A percentile compares a stretch with the other conserved stretches of the same genome.
Conservation (phyloP, 2,329 filamentous ascomycete species). For the Sphaerulina vaccinii region DNA sequence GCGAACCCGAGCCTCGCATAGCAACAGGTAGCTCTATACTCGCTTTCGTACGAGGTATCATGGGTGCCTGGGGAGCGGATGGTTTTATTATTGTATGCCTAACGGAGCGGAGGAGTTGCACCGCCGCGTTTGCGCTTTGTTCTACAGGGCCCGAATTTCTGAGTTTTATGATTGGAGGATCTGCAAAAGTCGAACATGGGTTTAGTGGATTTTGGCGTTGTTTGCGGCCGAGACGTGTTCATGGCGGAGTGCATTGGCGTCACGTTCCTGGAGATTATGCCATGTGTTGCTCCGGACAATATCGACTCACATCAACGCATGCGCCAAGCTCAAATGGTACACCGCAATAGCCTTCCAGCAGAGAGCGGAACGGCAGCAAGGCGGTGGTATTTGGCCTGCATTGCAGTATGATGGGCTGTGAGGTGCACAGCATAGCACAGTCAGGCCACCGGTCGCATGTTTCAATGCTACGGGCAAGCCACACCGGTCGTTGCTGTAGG, state of each 20-base stretch:
- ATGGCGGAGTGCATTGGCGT: conserved; percentile 1
- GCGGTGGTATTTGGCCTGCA: too few relatives aligned
- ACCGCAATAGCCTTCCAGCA: background rate
- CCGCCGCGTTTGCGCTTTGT: background rate
- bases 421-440: too few relatives aligned
- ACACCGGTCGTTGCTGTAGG: background rate
- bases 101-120: background rate
- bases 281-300: conserved; percentile 4
- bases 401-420: too few relatives aligned
- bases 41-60: background rate
- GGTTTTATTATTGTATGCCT: background rate
- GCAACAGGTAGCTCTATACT: conserved; percentile 5
- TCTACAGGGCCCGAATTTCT: background rate
- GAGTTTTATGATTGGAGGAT: conserved; percentile 3
- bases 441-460: too few relatives aligned
- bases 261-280: background rate
- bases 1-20: background rate
- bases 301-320: conserved; percentile 8
- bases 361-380: background rate
- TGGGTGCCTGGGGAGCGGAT: background rate
- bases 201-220: conserved; percentile 1
- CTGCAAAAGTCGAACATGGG: background rate
- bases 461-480: background rate
- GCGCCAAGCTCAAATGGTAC: background rate
- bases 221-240: background rate